phyloP scores from a whole-genome alignment of 441 rosid species.

The Populus hybrid region DNA sequence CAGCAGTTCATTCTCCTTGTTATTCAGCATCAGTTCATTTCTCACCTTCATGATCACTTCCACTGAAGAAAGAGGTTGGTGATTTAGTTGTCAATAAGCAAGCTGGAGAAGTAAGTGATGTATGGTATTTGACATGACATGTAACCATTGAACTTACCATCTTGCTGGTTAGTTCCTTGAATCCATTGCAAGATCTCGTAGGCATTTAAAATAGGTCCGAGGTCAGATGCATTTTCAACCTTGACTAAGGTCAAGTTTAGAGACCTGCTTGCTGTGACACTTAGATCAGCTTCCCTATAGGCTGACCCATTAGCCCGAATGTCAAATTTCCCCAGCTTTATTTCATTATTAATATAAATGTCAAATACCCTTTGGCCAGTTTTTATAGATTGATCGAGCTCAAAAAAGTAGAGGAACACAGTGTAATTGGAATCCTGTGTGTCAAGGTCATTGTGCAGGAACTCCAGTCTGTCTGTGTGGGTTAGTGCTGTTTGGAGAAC shows the following conservation, averaged over 20 bases:
- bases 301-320: constrained; percentile 36
- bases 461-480: constrained; percentile 33
- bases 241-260: constrained; percentile 56
- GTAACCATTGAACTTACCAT: constrained; percentile 33
- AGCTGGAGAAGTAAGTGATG: neutral
- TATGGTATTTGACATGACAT: neutral
- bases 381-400: constrained; percentile 34
- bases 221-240: constrained; percentile 32
- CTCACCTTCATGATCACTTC: constrained; percentile 33
- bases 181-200: constrained; percentile 56
- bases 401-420: constrained; percentile 59
- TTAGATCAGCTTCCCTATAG: constrained; percentile 33
- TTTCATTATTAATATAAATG: constrained; percentile 42
- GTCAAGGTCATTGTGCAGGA: constrained; percentile 37
- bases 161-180: constrained; percentile 37
- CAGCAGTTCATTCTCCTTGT: constrained; percentile 29
- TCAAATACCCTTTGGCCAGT: constrained; percentile 51
- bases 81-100: neutral
- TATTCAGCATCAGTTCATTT: constrained; percentile 30
- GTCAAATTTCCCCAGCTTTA: constrained; percentile 33
- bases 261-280: constrained; percentile 37
- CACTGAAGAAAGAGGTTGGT: constrained; percentile 29
- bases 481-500: constrained; percentile 51
- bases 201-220: constrained; percentile 68
- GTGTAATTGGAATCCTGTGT: constrained; percentile 34